Percentiles rank a stretch among this genome's conserved stretches.
These are phyloP conservation scores for Sporothrix globosa DNA, from an alignment of 2,329 filamentous ascomycete genomes.

Conservation along the genomic window DNA sequence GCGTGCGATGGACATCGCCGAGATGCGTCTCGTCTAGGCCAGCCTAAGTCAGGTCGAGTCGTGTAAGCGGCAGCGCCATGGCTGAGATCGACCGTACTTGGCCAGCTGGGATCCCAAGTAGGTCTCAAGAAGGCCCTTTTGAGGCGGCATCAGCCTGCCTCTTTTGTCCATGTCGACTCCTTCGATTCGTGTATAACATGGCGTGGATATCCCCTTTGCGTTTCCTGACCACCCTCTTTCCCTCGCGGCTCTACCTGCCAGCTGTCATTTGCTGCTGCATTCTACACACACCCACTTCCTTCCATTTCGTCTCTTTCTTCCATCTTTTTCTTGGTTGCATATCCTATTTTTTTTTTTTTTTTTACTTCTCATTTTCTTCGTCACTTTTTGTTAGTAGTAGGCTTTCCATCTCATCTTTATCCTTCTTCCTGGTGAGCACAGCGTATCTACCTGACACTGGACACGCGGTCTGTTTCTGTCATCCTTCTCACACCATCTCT, in stretches of 20 bases:
- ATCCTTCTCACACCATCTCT: not conserved
- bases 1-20: constrained; percentile 3
- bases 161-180: not conserved
- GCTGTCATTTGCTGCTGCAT: not conserved
- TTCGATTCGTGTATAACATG: not conserved
- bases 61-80: too few relatives aligned
- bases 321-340: not conserved
- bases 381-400: too few relatives aligned
- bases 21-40: not conserved
- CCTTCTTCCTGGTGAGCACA: not conserved
- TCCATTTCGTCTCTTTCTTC: not conserved
- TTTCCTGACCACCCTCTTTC: not conserved
- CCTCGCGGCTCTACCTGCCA: not conserved
- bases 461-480: not conserved
- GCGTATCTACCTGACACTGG: too few relatives aligned
- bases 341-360: not conserved
- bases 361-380: not conserved
- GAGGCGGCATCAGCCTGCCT: too few relatives aligned
- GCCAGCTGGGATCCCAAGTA: not conserved
- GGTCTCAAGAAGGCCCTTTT: too few relatives aligned
- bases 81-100: not conserved
- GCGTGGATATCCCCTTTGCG: not conserved
- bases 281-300: not conserved
- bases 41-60: too few relatives aligned
- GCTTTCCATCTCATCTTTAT: not conserved